Evolutionary conservation across 1,139 yeast genomes (phyloP), one percentile per base, ranked within the genome.

Genomic region (Scheffersomyces titani): DNA sequence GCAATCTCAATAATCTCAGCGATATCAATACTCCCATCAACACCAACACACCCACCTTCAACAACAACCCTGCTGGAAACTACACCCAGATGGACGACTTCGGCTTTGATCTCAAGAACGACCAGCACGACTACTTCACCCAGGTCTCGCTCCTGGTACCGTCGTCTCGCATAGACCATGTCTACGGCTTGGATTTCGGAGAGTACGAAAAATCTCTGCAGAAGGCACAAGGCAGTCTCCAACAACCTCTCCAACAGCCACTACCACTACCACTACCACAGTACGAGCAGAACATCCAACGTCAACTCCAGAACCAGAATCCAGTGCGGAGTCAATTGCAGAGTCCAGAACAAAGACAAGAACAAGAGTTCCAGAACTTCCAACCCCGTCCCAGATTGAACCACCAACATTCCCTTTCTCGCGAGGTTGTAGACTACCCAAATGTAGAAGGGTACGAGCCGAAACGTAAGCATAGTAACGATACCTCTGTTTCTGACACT

Each of bases 161-260:
- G 6, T 52, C 56, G 46, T 58, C 59, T 49, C 51, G 61, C 16
- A 61, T 61, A 24, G 63, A 61, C 46, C 50, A 52, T 22, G 56
- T 55, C 49, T 52, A 52, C 40, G 49, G 40, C 5, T 47, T 47
- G 6, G 44, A 48, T n/a, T 30, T 30, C 13, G 40, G 40, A 30
- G 40, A 30, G 4, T 30, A 6, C 40, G 40, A 30, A 9, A 30
- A 30, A 4, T 7, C 40, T 30, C 40, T 11, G 40, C 40, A 30
- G 13, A 30, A 11, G 16, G 16, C 16, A 9, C 40, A 30, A 11
- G 40, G 40, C 16, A 30, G 3, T 11, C 40, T 13, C 3, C 40
- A 30, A 6, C 40, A 11, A 11, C 40, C 16, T 9, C 40, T 30
- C 9, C 40, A 30, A 1, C 40, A 30, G 40, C 51, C 50, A 19